Evolutionary conservation across 2,329 filamentous ascomycete genomes (phyloP).

Genomic region (Phyllosticta capitalensis): DNA sequence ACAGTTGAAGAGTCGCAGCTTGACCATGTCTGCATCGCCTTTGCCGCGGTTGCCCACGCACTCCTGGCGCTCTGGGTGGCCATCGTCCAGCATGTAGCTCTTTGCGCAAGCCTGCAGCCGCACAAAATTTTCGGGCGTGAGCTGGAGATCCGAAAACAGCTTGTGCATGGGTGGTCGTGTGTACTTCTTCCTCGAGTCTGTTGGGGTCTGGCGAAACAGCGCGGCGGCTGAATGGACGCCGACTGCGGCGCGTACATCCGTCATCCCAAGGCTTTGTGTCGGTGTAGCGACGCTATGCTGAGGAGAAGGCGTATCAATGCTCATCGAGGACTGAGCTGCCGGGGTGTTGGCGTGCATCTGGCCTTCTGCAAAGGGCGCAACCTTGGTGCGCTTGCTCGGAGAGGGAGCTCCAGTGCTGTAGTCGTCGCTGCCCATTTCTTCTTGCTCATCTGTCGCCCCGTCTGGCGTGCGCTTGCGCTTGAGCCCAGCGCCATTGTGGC

Average conservation of each 20-base stretch:
- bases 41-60: slow-evolving; percentile 48
- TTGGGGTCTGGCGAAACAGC: slow-evolving; percentile 37
- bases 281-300: background rate
- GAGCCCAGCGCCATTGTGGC: background rate
- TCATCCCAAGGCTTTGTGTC: slow-evolving; percentile 12
- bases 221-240: slow-evolving; percentile 44
- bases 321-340: slow-evolving; percentile 1
- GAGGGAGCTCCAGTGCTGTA: slow-evolving; percentile 2
- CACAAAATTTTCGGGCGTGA: slow-evolving; percentile 48
- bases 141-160: slow-evolving; percentile 46
- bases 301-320: background rate
- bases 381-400: slow-evolving; percentile 15
- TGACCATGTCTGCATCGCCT: slow-evolving; percentile 48
- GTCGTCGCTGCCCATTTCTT: background rate
- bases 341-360: background rate
- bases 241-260: slow-evolving; percentile 36
- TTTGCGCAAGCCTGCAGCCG: slow-evolving; percentile 48
- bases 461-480: slow-evolving; percentile 5
- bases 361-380: background rate
- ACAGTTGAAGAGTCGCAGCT: slow-evolving; percentile 46
- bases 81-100: slow-evolving; percentile 47
- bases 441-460: background rate
- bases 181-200: slow-evolving; percentile 45
- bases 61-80: slow-evolving; percentile 45
- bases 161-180: slow-evolving; percentile 50